phyloP scores from a whole-genome alignment of 306 rosid genomes.

The Fagus crenata region DNA sequence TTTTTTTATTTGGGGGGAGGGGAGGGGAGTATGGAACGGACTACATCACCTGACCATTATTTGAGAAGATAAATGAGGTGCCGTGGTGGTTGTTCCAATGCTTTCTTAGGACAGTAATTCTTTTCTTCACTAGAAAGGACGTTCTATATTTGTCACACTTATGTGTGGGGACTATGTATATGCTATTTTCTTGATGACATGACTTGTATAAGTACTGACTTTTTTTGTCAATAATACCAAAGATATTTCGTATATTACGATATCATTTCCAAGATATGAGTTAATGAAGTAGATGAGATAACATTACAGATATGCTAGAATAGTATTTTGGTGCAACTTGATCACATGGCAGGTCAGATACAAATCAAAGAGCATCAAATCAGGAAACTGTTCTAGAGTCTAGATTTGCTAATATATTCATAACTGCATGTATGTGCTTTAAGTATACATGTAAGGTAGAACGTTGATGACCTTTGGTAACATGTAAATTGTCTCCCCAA shows the following conservation, averaged over 20 bases:
- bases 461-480: conserved; percentile 5
- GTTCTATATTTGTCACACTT: conserved; percentile 15
- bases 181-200: background rate
- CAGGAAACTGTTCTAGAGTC: conserved; percentile 22
- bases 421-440: conserved; percentile 7
- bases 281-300: conserved; percentile 23
- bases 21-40: conserved; percentile 1
- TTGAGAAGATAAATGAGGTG: background rate
- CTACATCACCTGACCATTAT: conserved; percentile 12
- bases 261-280: conserved; percentile 9
- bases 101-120: conserved; percentile 15
- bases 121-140: conserved; percentile 1
- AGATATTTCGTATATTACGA: background rate
- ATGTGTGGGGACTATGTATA: background rate
- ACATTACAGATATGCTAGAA: conserved; percentile 7
- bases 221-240: background rate
- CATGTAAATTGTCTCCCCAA: background rate
- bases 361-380: conserved; percentile 25
- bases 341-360: conserved; percentile 34
- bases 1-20: background rate
- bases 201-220: conserved; percentile 5
- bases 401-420: conserved; percentile 15
- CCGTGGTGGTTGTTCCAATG: too few relatives aligned
- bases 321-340: conserved; percentile 35
- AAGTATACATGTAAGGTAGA: background rate